Percentiles rank a stretch among this genome's conserved stretches.
Evolutionary conservation across 768 basidiomycete species (phyloP).

Genomic region (Clavaria fumosa): DNA sequence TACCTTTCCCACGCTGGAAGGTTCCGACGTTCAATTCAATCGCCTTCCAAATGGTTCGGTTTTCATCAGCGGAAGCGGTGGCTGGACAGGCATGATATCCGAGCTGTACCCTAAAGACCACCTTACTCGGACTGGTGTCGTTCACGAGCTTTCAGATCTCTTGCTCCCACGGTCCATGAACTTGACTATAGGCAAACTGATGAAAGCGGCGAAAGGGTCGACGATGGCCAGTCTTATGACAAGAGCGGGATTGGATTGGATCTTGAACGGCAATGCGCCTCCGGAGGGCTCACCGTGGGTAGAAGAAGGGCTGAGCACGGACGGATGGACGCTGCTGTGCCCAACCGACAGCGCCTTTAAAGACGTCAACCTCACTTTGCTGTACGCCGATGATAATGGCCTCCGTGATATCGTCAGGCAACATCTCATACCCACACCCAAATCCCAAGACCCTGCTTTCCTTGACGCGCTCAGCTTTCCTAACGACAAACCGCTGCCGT

Average conservation of each 20-base stretch:
- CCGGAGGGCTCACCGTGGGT: slow-evolving; percentile 58
- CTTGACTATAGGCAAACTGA: slow-evolving; percentile 77
- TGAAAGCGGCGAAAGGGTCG: slow-evolving; percentile 74
- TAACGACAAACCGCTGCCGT: slow-evolving; percentile 58
- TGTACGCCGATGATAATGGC: slow-evolving; percentile 40
- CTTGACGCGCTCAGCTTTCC: slow-evolving; percentile 28
- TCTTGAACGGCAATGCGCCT: slow-evolving; percentile 71
- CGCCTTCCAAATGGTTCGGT: slow-evolving; percentile 35
- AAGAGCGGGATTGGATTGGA: slow-evolving; percentile 82
- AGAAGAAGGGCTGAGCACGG: slow-evolving; percentile 28
- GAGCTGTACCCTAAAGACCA: slow-evolving; percentile 43
- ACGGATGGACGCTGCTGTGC: slow-evolving; percentile 79
- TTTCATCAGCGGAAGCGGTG: slow-evolving; percentile 53
- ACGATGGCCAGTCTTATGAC: slow-evolving; percentile 78
- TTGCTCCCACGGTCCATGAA: slow-evolving; percentile 79
- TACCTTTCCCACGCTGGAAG: slow-evolving; percentile 72
- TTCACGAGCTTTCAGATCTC: slow-evolving; percentile 77
- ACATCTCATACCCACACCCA: slow-evolving; percentile 47
- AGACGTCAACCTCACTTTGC: slow-evolving; percentile 59
- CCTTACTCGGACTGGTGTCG: slow-evolving; percentile 78
- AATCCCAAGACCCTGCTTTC: slow-evolving; percentile 13
- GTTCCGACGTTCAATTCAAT: slow-evolving; percentile 63
- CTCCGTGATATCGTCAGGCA: slow-evolving; percentile 54
- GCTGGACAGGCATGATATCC: slow-evolving; percentile 59
- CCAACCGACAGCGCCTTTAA: slow-evolving; percentile 91